Conservation (phyloP, 768 basidiomycete genomes). For the Hebeloma cylindrosporum region DNA sequence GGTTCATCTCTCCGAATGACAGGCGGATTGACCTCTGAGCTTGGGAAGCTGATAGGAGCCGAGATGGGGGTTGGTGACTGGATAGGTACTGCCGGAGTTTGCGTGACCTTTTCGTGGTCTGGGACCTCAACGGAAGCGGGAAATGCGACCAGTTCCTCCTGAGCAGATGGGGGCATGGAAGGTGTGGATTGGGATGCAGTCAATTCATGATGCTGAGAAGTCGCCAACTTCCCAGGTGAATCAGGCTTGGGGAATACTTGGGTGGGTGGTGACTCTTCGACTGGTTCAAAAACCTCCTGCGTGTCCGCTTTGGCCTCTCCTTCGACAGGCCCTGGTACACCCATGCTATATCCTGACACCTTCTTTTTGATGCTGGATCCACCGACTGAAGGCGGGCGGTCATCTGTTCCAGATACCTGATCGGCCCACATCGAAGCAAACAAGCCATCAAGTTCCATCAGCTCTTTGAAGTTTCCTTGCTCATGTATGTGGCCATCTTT, state of each 20-base stretch:
- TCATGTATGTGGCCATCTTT: slow-evolving; percentile 89
- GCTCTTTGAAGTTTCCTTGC: slow-evolving; percentile 74
- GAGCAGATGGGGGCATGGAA: slow-evolving; percentile 3
- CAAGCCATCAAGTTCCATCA: slow-evolving; percentile 66
- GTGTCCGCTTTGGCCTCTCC: slow-evolving; percentile 6
- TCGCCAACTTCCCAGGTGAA: too few relatives aligned
- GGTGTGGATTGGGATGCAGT: not conserved
- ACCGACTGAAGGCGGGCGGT: slow-evolving; percentile 39
- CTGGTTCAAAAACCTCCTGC: slow-evolving; percentile 3
- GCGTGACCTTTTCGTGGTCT: too few relatives aligned
- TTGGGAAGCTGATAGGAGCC: slow-evolving; percentile 17
- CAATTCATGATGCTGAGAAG: not conserved
- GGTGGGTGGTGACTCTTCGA: not conserved
- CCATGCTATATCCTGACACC: slow-evolving; percentile 46
- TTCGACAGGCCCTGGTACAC: slow-evolving; percentile 27
- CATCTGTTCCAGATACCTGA: slow-evolving; percentile 68
- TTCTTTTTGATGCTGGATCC: slow-evolving; percentile 38
- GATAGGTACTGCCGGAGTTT: too few relatives aligned
- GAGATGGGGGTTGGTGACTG: slow-evolving; percentile 9
- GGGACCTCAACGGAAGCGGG: slow-evolving; percentile 9
- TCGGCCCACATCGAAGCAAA: slow-evolving; percentile 91
- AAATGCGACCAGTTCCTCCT: slow-evolving; percentile 10
- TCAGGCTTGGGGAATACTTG: not conserved
- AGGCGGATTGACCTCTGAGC: slow-evolving; percentile 11
- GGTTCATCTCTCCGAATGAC: slow-evolving; percentile 12